Conservation (phyloP, 805 yeast species). For the Cyberlindnera misumaiensis region DNA sequence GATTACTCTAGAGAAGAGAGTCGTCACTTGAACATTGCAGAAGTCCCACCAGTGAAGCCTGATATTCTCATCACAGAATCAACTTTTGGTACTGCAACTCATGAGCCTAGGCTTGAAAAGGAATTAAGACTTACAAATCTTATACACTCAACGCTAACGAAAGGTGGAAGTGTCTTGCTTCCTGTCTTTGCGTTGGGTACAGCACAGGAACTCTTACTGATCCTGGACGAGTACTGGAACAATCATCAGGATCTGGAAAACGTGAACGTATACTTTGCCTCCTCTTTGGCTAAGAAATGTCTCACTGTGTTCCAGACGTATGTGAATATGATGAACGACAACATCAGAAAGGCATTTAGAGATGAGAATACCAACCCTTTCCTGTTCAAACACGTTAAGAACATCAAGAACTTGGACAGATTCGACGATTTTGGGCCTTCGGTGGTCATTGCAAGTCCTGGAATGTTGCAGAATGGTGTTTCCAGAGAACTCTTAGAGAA, state of each 20-base stretch:
- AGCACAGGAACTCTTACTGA: conserved; percentile 87
- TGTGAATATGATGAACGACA: conserved; percentile 95
- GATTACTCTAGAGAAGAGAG: conserved; percentile 95
- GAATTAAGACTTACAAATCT: conserved; percentile 75
- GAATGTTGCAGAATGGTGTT: conserved; percentile 96
- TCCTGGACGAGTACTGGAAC: conserved; percentile 93
- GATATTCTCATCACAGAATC: conserved; percentile 91
- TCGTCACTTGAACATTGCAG: conserved; percentile 92
- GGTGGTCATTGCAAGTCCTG: conserved; percentile 95
- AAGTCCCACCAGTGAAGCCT: conserved; percentile 81
- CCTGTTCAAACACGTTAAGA: conserved; percentile 77
- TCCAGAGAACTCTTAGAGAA: conserved; percentile 85
- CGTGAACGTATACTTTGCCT: conserved; percentile 84
- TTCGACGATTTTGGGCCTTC: conserved; percentile 94
- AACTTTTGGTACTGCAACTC: conserved; percentile 97
- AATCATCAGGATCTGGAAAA: conserved; percentile 74
- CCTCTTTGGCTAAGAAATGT: conserved; percentile 89
- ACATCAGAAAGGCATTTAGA: conserved; percentile 65
- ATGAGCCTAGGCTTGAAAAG: conserved; percentile 81
- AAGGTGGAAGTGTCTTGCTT: conserved; percentile 86
- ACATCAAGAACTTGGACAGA: conserved; percentile 69
- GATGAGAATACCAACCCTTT: conserved; percentile 85
- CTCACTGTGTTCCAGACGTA: conserved; percentile 97
- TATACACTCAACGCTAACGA: conserved; percentile 74
- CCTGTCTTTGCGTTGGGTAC: conserved; percentile 97